Conservation (phyloP, 2,329 filamentous ascomycete species). For the Hypoxylon sp. region DNA sequence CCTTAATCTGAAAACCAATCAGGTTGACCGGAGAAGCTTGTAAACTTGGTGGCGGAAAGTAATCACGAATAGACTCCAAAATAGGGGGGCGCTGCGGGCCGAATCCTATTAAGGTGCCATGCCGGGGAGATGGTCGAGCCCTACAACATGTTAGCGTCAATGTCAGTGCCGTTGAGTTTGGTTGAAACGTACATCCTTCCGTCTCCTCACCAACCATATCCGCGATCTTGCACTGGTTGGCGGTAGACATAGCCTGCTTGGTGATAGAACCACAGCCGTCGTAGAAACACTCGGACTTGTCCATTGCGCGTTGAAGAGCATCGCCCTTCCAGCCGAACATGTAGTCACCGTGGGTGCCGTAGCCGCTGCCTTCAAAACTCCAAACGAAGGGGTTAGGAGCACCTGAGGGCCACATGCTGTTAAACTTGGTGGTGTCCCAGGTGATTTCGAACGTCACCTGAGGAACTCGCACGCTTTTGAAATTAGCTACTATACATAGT, state of each 20-base stretch:
- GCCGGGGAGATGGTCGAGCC: conserved; percentile 47
- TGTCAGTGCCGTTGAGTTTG: background rate
- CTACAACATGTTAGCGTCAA: conserved; percentile 40
- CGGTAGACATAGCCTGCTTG: conserved; percentile 52
- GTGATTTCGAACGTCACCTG: conserved; percentile 63
- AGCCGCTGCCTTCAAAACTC: conserved; percentile 55
- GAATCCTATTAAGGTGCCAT: conserved; percentile 22
- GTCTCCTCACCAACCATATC: conserved; percentile 52
- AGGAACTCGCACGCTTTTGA: conserved; percentile 54
- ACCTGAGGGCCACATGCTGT: conserved; percentile 56
- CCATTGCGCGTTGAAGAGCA: conserved; percentile 55
- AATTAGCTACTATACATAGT: background rate
- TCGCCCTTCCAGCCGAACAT: conserved; percentile 50
- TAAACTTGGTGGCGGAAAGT: background rate
- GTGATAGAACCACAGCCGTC: conserved; percentile 55
- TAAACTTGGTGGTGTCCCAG: conserved; percentile 61
- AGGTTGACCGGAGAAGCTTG: background rate
- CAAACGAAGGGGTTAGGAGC: conserved; percentile 54
- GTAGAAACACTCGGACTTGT: conserved; percentile 60
- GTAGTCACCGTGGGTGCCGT: conserved; percentile 50
- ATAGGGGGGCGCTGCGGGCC: background rate
- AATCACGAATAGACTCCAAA: background rate
- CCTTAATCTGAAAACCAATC: background rate
- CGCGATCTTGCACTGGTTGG: conserved; percentile 53
- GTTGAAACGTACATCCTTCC: conserved; percentile 53